Percentiles rank a stretch among this genome's conserved stretches.
These are phyloP conservation scores for Sporobolomyces pararoseus DNA, from an alignment of 768 basidiomycete species.

Conservation along the genomic window DNA sequence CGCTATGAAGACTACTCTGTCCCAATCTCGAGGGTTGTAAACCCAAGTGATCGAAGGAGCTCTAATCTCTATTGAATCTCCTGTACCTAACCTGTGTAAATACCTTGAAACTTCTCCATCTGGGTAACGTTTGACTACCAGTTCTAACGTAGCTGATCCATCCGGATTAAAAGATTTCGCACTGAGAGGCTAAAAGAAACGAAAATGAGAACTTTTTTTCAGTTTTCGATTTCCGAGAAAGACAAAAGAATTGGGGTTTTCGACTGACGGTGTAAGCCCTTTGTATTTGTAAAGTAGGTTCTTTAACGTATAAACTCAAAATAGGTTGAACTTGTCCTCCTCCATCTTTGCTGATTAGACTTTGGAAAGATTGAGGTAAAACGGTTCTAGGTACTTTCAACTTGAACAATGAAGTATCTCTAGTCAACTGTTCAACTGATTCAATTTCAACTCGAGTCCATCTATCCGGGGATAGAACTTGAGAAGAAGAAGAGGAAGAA, in stretches of 20 bases:
- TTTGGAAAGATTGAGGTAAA: conserved; percentile 12
- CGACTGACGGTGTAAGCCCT: conserved; percentile 41
- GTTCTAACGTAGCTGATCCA: conserved; percentile 33
- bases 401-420: conserved; percentile 36
- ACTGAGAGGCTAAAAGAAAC: conserved; percentile 25
- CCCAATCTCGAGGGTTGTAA: conserved; percentile 26
- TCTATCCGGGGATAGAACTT: conserved; percentile 27
- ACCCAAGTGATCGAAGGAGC: conserved; percentile 43
- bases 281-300: conserved; percentile 46
- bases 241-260: background rate
- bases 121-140: conserved; percentile 44
- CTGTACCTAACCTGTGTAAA: conserved; percentile 34
- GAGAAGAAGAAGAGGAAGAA: too few relatives aligned
- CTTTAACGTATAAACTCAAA: conserved; percentile 42
- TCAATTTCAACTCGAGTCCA: conserved; percentile 40
- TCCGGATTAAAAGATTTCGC: conserved; percentile 25
- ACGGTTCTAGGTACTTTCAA: conserved; percentile 32
- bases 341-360: too few relatives aligned
- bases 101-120: conserved; percentile 43
- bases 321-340: conserved; percentile 28
- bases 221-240: background rate
- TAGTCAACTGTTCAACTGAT: conserved; percentile 28
- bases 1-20: conserved; percentile 44
- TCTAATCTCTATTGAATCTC: conserved; percentile 37
- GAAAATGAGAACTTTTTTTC: background rate